Conservation (phyloP, 2,329 filamentous ascomycete species). For the Talaromyces sp. region DNA sequence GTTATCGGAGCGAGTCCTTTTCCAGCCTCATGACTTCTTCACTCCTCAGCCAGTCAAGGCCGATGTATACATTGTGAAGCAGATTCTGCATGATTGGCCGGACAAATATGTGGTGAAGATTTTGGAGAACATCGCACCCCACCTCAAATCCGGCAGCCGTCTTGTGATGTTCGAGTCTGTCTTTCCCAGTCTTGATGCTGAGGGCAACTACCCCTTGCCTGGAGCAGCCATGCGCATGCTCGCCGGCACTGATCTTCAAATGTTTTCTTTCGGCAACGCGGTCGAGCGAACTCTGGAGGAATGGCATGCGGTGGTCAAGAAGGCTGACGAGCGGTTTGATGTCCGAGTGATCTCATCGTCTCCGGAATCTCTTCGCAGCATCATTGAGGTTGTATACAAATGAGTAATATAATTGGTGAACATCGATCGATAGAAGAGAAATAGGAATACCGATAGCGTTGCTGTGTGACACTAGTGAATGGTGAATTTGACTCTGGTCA, state of each 20-base stretch:
- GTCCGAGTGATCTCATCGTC: neutral
- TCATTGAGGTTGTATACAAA: neutral
- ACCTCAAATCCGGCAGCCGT: constrained; percentile 8
- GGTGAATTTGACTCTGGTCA: too few relatives aligned
- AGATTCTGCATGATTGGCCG: constrained; percentile 13
- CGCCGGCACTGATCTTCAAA: neutral
- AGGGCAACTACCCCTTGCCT: neutral
- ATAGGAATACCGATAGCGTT: neutral
- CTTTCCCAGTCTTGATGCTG: neutral
- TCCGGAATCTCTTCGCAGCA: neutral
- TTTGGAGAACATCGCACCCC: neutral
- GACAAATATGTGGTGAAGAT: constrained; percentile 12
- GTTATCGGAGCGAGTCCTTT: constrained; percentile 23
- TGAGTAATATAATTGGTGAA: neutral
- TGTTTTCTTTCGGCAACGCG: neutral
- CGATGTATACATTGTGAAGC: constrained; percentile 4
- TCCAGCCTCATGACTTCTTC: constrained; percentile 21
- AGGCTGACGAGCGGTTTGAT: constrained; percentile 3
- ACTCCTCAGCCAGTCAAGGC: constrained; percentile 6
- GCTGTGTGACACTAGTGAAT: neutral
- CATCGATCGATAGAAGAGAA: neutral
- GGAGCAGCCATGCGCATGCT: neutral
- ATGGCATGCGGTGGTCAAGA: neutral
- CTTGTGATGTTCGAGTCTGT: constrained; percentile 12
- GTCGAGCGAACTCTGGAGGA: neutral